These are phyloP conservation scores for Emydomyces testavorans DNA, from an alignment of 2,329 filamentous ascomycete species.

Conservation along the genomic window DNA sequence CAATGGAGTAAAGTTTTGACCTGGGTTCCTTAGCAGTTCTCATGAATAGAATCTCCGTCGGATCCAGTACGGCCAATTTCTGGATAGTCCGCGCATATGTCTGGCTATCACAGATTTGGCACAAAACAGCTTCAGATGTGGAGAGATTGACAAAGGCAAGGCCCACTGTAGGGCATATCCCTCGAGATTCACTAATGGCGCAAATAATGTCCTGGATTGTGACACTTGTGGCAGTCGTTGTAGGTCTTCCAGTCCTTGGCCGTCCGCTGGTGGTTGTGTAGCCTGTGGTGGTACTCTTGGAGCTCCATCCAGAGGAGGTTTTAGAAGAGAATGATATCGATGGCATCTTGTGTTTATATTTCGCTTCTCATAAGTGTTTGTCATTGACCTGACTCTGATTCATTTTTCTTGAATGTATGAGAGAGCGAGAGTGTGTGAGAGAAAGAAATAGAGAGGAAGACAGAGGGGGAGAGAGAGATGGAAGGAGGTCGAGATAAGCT, in stretches of 20 bases:
- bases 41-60: conserved; percentile 68
- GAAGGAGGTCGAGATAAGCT: conserved; percentile 5
- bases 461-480: too few species aligned
- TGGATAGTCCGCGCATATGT: conserved; percentile 81
- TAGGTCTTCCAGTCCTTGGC: conserved; percentile 41
- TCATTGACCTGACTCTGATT: too few species aligned
- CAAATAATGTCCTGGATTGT: conserved; percentile 67
- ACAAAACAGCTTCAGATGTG: conserved; percentile 71
- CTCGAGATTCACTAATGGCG: conserved; percentile 77
- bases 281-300: conserved; percentile 17
- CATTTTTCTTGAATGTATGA: too few species aligned
- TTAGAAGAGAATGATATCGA: conserved; percentile 1
- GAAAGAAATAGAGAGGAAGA: too few species aligned
- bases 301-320: not conserved
- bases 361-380: too few species aligned
- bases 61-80: conserved; percentile 70
- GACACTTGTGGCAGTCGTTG: conserved; percentile 47
- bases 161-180: conserved; percentile 71
- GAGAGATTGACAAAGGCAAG: conserved; percentile 79
- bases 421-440: too few species aligned
- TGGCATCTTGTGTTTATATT: conserved; percentile 1
- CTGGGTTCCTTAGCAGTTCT: conserved; percentile 57
- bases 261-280: conserved; percentile 28
- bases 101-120: conserved; percentile 85
- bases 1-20: conserved; percentile 62